Evolutionary conservation across 2,329 filamentous ascomycete species (phyloP), one percentile per base, ranked within the genome.

Genomic region (Tothia fuscella): DNA sequence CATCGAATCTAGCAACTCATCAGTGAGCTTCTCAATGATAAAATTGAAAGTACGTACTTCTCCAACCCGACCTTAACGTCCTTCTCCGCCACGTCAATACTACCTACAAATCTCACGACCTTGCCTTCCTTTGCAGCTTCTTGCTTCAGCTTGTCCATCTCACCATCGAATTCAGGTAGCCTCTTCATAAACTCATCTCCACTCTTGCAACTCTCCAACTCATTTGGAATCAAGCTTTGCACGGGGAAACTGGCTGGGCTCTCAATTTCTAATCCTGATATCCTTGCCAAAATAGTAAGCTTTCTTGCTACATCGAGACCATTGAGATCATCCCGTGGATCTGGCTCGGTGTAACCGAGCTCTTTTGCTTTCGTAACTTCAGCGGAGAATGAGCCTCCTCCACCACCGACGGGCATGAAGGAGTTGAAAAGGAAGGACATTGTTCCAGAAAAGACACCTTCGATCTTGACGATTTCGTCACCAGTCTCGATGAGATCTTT

Each of bases 391-490:
- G 26, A 17, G 55, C 80, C 78, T 40, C 84, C 85, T 25, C 82
- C 83, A 4, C 81, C 82, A 38, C 77, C 74, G 3, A 80, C 78
- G 0, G 91, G 91, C 37, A 88, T 86, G 61, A 96, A 98, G 17
- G 78, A 88, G 71, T 96, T 96, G 77, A 98, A 96, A 30, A 98
- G 72, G 71, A 95, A 98, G 29, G 84, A 93, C 78, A 98, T 89
- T 42, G 91, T 98, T 49, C 91, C 91, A 47, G 85, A 93, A 66
- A 98, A 96, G 39, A 98, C 88, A 50, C 91, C 91, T 65, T 96
- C 89, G 51, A 98, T 93, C 65, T 81, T 88, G 42, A 76, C 86
- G 4, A 98, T 81, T 58, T 85, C 72, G 57, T 98, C 91, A 31
- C 91, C 91, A 1, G 91, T 98, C 48, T 88, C 82, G 19, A 95